These are phyloP conservation scores for Cochliopodium minus DNA, from an alignment of 208 protist genomes.

Conservation along the genomic window DNA sequence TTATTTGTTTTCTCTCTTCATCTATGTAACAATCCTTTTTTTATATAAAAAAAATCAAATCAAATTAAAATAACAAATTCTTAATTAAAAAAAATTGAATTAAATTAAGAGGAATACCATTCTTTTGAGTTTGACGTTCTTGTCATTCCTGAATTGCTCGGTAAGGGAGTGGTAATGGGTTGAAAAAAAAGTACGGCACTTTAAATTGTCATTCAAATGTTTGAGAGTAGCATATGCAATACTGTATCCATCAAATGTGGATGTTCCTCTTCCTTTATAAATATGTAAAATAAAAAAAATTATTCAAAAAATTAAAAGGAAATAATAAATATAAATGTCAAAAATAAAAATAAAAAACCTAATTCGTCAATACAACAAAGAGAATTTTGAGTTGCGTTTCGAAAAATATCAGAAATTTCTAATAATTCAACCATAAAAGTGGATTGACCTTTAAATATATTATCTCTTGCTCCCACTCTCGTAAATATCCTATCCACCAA, in stretches of 20 bases:
- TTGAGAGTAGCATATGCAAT: conserved; percentile 71
- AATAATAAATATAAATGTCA: too few species aligned
- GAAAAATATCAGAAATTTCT: conserved; percentile 67
- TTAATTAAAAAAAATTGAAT: too few species aligned
- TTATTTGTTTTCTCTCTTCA: conserved; percentile 22
- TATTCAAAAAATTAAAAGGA: too few species aligned
- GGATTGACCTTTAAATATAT: conserved; percentile 80
- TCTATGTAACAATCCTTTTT: not conserved
- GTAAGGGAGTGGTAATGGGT: conserved; percentile 92
- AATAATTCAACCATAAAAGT: conserved; percentile 92
- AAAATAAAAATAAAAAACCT: too few species aligned
- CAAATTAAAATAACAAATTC: too few species aligned
- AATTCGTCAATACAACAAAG: conserved; percentile 87
- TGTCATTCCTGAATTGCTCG: conserved; percentile 5
- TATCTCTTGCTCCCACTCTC: conserved; percentile 81
- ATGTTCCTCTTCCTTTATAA: conserved; percentile 84
- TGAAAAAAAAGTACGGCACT: conserved; percentile 59
- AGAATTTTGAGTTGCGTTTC: conserved; percentile 42
- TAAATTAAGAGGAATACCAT: too few species aligned
- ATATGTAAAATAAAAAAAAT: too few species aligned
- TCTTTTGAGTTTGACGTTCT: too few species aligned
- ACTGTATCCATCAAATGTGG: conserved; percentile 71
- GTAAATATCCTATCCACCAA: conserved; percentile 87
- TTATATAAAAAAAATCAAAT: not conserved
- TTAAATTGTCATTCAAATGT: conserved; percentile 40